Evolutionary conservation across 139 green algal genomes (phyloP), one percentile per base, ranked within the genome.

Genomic region (Dunaliella primolecta): DNA sequence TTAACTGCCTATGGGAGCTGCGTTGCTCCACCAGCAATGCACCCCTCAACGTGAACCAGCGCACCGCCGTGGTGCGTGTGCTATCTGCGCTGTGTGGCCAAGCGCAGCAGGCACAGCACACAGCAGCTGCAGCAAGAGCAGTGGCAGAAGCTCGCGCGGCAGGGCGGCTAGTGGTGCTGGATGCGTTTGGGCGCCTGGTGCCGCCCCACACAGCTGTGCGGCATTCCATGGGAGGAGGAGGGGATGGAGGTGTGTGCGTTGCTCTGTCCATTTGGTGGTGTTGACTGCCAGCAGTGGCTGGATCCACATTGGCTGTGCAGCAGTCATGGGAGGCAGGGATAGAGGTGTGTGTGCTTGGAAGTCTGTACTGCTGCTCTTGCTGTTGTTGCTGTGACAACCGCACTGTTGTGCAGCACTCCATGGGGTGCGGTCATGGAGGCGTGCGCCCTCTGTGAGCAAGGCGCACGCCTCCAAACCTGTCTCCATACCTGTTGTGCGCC

Each of bases 11-110:
- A 75, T 74, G n/a, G 23, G 79, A 29, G 79, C 36, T 20, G 80
- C 32, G 33, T 25, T 87, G 46, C 46, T 7, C 46, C 46, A 64
- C 46, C 46, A 7, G 46, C 3, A 32, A 80, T 2, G 76, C 84
- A 38, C 56, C 81, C 31, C 87, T 95, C 11, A 93, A 90, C 72
- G 82, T 87, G 31, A 94, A 94, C 85, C 88, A 95, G 87, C 74
- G 89, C 33, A 64, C 36, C 24, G 86, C 91, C 23, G 87, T 90
- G 2, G 27, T 94, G 75, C 81, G 88, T 0, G 83, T 93, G 56
- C 86, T 95, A 80, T 31, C 27, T 0, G 83, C 86, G 37, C 25
- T 83, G 33, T 31, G 55, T 57, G 75, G 27, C n/a, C 55, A 36
- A 78, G 78, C 31, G 30, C 82, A 0, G 82, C 83, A 77, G 75